Percentiles rank a stretch among this genome's conserved stretches.
Conservation (phyloP, 495 filamentous ascomycete species). For the Pyrenula massariospora region DNA sequence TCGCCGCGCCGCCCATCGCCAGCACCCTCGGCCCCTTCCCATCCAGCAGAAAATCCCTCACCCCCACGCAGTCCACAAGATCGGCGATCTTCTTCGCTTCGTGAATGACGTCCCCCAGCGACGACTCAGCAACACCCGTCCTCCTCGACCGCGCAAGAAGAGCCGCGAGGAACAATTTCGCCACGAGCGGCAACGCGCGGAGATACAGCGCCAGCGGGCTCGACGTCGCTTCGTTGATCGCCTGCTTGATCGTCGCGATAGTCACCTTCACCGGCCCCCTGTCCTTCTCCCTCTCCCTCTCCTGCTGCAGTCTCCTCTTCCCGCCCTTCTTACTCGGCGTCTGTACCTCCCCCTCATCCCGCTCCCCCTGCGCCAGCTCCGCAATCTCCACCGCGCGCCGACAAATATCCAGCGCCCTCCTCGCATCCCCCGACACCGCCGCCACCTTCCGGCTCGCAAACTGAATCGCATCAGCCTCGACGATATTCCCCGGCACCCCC, state of each 20-base stretch:
- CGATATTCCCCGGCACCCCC: conserved; percentile 78
- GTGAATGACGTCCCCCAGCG: conserved; percentile 82
- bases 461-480: conserved; percentile 87
- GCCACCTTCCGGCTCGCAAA: conserved; percentile 96
- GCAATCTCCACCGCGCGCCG: conserved; percentile 91
- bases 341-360: conserved; percentile 6
- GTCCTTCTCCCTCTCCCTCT: conserved; percentile 1
- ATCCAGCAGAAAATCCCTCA: conserved; percentile 29
- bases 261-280: conserved; percentile 52
- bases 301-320: conserved; percentile 6
- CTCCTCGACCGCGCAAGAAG: conserved; percentile 66
- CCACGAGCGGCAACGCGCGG: conserved; percentile 63
- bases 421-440: conserved; percentile 87
- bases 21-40: conserved; percentile 37
- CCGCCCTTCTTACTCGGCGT: conserved; percentile 4
- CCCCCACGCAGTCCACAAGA: conserved; percentile 31
- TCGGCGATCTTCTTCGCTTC: conserved; percentile 70
- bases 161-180: conserved; percentile 77
- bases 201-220: conserved; percentile 85
- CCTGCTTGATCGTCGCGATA: conserved; percentile 83
- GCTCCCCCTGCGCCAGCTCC: conserved; percentile 40
- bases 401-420: conserved; percentile 90
- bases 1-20: conserved; percentile 59
- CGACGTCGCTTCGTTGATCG: conserved; percentile 88
- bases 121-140: conserved; percentile 76